A percentile compares a stretch with the other conserved stretches of the same genome.
Conservation (phyloP, 106 monocot genomes). For the Gastrodia elata region DNA sequence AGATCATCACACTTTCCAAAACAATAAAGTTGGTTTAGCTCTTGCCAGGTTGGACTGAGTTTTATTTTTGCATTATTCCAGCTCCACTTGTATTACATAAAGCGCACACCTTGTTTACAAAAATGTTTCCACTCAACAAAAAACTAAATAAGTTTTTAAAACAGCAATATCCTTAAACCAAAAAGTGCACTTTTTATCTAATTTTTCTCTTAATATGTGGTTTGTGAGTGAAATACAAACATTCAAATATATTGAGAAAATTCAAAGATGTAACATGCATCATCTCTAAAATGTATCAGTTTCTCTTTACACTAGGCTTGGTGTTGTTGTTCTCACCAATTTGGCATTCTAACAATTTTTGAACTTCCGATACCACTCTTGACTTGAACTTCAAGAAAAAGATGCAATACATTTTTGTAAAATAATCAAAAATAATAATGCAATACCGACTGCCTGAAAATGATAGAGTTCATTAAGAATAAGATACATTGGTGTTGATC, state of each 20-base stretch:
- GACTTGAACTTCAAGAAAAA: constrained; percentile 10
- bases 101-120: constrained; percentile 10
- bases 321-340: background rate
- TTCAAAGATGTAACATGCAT: constrained; percentile 6
- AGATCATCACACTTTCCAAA: too few species aligned
- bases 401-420: background rate
- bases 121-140: background rate
- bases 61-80: background rate
- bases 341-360: constrained; percentile 5
- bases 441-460: background rate
- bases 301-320: background rate
- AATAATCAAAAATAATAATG: constrained; percentile 6
- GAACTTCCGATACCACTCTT: constrained; percentile 4
- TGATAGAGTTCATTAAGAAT: constrained; percentile 1
- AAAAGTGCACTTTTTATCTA: constrained; percentile 3
- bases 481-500: background rate
- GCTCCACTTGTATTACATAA: constrained; percentile 2
- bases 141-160: constrained; percentile 7
- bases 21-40: too few species aligned
- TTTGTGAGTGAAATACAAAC: constrained; percentile 9
- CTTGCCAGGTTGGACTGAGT: too few species aligned
- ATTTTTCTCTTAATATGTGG: background rate
- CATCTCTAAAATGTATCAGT: constrained; percentile 6
- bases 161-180: background rate
- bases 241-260: constrained; percentile 9